Evolutionary conservation across 805 yeast genomes (phyloP).

Genomic region (Grigorovia humatica): DNA sequence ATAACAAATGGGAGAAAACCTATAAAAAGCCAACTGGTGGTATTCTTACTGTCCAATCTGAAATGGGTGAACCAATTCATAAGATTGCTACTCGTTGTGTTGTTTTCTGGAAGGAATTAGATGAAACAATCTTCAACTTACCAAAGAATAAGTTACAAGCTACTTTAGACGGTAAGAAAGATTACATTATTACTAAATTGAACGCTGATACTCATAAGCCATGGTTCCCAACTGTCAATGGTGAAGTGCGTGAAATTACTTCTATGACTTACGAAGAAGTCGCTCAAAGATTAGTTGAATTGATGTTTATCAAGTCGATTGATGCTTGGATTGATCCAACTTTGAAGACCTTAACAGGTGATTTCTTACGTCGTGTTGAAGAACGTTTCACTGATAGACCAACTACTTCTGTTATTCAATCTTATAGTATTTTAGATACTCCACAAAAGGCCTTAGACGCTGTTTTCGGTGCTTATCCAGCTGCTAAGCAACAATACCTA

Average conservation of each 20-base stretch:
- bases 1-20: conserved; percentile 83
- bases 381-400: conserved; percentile 72
- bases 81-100: conserved; percentile 98
- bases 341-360: conserved; percentile 78
- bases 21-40: conserved; percentile 97
- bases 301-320: conserved; percentile 73
- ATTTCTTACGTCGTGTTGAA: conserved; percentile 85
- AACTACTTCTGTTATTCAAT: conserved; percentile 63
- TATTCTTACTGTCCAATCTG: conserved; percentile 88
- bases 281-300: conserved; percentile 74
- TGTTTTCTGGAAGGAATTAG: conserved; percentile 93
- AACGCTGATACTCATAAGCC: conserved; percentile 96
- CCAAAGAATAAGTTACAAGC: conserved; percentile 83
- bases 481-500: conserved; percentile 68
- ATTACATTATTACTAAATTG: conserved; percentile 71
- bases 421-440: conserved; percentile 51
- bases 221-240: conserved; percentile 75
- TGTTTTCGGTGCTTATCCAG: conserved; percentile 61
- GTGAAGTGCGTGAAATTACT: conserved; percentile 79
- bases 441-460: conserved; percentile 54
- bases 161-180: conserved; percentile 73
- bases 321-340: conserved; percentile 80
- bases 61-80: conserved; percentile 99
- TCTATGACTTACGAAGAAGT: conserved; percentile 95
- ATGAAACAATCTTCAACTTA: conserved; percentile 80